Percentiles rank a stretch among this genome's conserved stretches.
Conservation (phyloP, 2,329 filamentous ascomycete genomes). For the Botryotinia narcissicola region DNA sequence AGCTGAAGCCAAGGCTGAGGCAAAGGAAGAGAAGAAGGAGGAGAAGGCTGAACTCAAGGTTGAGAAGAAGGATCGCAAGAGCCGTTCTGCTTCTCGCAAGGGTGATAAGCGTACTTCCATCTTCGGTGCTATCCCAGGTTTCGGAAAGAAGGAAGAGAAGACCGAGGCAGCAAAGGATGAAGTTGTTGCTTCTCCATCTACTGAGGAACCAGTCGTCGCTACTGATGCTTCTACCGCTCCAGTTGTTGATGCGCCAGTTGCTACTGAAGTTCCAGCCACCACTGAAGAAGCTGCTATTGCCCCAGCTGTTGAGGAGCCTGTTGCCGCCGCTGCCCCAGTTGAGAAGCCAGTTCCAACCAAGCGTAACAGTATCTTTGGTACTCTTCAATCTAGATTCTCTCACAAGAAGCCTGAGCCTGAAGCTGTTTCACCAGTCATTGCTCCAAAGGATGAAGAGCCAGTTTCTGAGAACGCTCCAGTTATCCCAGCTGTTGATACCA, state of each 20-base stretch:
- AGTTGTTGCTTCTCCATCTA: constrained; percentile 19
- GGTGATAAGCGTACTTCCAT: constrained; percentile 53
- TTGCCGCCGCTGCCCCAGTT: constrained; percentile 30
- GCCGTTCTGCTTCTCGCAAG: constrained; percentile 62
- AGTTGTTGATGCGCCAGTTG: constrained; percentile 31
- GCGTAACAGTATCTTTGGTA: constrained; percentile 39
- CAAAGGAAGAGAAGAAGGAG: constrained; percentile 42
- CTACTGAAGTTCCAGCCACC: constrained; percentile 18
- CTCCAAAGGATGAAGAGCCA: constrained; percentile 38
- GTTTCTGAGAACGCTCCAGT: constrained; percentile 39
- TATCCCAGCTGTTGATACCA: constrained; percentile 38
- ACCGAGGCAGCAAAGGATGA: constrained; percentile 38
- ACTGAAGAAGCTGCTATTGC: constrained; percentile 25
- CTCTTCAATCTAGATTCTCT: constrained; percentile 35
- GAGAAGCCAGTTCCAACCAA: constrained; percentile 37
- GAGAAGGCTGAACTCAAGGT: constrained; percentile 34
- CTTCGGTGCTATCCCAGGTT: constrained; percentile 54
- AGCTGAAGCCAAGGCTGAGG: constrained; percentile 35
- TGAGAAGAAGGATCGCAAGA: constrained; percentile 54
- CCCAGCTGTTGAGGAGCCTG: constrained; percentile 43
- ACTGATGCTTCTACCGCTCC: constrained; percentile 33
- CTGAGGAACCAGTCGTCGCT: constrained; percentile 28
- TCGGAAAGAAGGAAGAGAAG: constrained; percentile 42
- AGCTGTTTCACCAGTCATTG: constrained; percentile 31
- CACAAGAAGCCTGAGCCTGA: constrained; percentile 37